Evolutionary conservation across 2,329 filamentous ascomycete species (phyloP).

Genomic region (Canariomyces notabilis): DNA sequence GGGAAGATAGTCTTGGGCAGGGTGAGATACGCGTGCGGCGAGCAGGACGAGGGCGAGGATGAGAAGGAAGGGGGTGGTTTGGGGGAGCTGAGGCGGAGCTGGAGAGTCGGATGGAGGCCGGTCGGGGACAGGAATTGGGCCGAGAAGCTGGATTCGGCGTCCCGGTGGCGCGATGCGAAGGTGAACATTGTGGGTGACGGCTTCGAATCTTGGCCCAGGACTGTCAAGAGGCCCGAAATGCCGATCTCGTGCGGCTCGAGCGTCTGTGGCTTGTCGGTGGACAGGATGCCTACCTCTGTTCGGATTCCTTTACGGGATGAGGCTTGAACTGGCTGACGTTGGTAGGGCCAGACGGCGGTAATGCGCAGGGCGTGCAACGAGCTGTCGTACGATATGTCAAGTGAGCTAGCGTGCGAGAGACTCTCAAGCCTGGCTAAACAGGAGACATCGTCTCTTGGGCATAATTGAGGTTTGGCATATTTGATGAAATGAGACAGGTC

Average conservation of each 20-base stretch:
- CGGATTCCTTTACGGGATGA: slow-evolving; percentile 44
- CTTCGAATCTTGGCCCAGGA: slow-evolving; percentile 68
- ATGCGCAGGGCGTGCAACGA: slow-evolving; percentile 61
- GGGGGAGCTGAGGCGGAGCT: slow-evolving; percentile 56
- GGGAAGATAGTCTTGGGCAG: slow-evolving; percentile 77
- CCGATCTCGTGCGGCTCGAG: slow-evolving; percentile 69
- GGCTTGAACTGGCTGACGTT: slow-evolving; percentile 37
- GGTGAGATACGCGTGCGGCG: slow-evolving; percentile 73
- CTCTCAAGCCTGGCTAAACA: slow-evolving; percentile 47
- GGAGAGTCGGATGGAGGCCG: slow-evolving; percentile 78
- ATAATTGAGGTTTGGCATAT: slow-evolving; percentile 50
- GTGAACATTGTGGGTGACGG: slow-evolving; percentile 76
- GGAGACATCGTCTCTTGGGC: slow-evolving; percentile 37
- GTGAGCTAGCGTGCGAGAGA: slow-evolving; percentile 49
- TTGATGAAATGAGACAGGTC: slow-evolving; percentile 49
- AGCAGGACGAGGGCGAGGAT: slow-evolving; percentile 42
- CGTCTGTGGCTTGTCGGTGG: slow-evolving; percentile 53
- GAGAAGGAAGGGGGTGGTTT: slow-evolving; percentile 37
- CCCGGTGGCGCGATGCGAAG: slow-evolving; percentile 72
- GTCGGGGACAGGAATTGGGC: slow-evolving; percentile 64
- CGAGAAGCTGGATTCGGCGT: slow-evolving; percentile 53
- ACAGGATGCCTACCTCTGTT: slow-evolving; percentile 77
- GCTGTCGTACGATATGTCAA: slow-evolving; percentile 75
- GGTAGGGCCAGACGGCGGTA: slow-evolving; percentile 58
- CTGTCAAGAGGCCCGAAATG: slow-evolving; percentile 71